Base-by-base conservation (phyloP, 345 rosid genomes). In the Rubroshorea leprosula region DNA sequence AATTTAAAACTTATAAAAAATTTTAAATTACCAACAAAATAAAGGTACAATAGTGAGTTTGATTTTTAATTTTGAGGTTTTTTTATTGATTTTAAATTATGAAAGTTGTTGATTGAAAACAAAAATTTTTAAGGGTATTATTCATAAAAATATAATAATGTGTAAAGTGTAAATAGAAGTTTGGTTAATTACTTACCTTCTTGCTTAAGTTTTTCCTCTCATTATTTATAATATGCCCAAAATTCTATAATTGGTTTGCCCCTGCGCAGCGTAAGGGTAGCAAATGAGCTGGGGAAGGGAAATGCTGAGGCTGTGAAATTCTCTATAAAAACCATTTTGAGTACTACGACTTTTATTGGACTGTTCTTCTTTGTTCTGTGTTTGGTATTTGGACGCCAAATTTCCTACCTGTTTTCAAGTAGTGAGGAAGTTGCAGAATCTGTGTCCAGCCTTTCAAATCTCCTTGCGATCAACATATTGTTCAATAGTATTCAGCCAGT, bases 281-380 rank as follows among this genome's bases (percentile, higher is more conserved):
- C 87, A 3, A 87, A 87, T 61, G 92, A 87, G 62, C 55, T 86
- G 16, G 90, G 95, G 14, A 65, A 68, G 58, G 86, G 90, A 52
- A 64, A 80, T 49, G 78, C 78, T 0, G 49, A 67, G 5, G 86
- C 84, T 0, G 76, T 80, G 25, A 76, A 54, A 17, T 78, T 86
- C 66, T 59, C 95, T 0, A 78, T 80, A 23, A 80, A 82, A 72
- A 81, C 80, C 26, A 69, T 66, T 6, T 24, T 86, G 17, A 8
- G 23, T 5, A 74, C 72, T 27, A 75, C 81, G 4, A 31, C 63
- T 0, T 15, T 49, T 21, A 29, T 82, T 13, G 89, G 89, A 45
- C 62, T 82, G n/a, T 12, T 72, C 38, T 78, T 75, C 5, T 76
- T 52, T 1, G 16, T 66, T 17, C 22, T 82, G 53, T 80, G 84